These are phyloP conservation scores for Apophysomyces trapeziformis DNA, from an alignment of 371 early-diverging fungal species.

Conservation along the genomic window DNA sequence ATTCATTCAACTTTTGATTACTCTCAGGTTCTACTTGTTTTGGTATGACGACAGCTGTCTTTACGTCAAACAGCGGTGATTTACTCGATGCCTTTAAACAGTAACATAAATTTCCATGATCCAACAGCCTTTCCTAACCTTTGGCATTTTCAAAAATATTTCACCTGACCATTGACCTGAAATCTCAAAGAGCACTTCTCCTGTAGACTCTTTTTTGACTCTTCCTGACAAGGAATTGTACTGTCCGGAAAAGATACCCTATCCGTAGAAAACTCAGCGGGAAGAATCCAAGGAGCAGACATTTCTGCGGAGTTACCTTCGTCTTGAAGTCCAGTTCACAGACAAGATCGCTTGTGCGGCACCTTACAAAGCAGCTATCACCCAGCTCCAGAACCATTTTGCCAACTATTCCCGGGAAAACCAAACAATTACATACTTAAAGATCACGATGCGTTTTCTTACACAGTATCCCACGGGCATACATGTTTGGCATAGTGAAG, in stretches of 20 bases:
- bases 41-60: conserved; percentile 64
- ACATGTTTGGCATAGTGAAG: conserved; percentile 64
- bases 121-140: conserved; percentile 13
- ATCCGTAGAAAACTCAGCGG: background rate
- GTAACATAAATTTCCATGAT: background rate
- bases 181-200: conserved; percentile 78
- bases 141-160: conserved; percentile 59
- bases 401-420: conserved; percentile 52
- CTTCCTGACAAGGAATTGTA: conserved; percentile 84
- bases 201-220: conserved; percentile 77
- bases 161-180: conserved; percentile 88
- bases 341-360: conserved; percentile 74
- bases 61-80: conserved; percentile 72
- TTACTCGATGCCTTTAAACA: conserved; percentile 25
- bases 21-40: conserved; percentile 72
- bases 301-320: conserved; percentile 60
- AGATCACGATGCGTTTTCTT: conserved; percentile 6
- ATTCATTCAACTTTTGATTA: conserved; percentile 85
- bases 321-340: conserved; percentile 90
- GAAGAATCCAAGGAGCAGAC: no score
- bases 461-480: conserved; percentile 81
- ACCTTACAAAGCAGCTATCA: conserved; percentile 75
- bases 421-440: background rate
- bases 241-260: conserved; percentile 78
- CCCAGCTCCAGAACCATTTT: conserved; percentile 94